A percentile compares a stretch with the other conserved stretches of the same genome.
Evolutionary conservation across 352 stramenopile genomes (phyloP).

Genomic region (Phytophthora aleatoria): DNA sequence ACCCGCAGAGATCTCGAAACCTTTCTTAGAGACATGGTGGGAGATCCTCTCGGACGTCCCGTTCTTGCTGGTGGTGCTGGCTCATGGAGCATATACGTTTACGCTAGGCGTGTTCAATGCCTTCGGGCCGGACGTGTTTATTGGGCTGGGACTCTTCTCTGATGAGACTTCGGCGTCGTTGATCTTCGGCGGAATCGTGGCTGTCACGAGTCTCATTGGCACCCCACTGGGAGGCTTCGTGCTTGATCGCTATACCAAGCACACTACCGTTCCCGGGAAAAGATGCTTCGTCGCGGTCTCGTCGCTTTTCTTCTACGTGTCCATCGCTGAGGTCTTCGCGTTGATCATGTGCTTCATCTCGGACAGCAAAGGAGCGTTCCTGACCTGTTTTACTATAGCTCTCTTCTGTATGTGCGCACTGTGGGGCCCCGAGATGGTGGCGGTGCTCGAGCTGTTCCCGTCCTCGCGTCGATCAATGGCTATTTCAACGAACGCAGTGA

Average conservation of each 20-base stretch:
- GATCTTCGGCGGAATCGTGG: conserved; percentile 74
- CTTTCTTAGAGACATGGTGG: conserved; percentile 43
- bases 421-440: conserved; percentile 65
- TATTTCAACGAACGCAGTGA: conserved; percentile 80
- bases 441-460: conserved; percentile 81
- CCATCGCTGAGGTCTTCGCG: conserved; percentile 46
- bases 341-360: conserved; percentile 50
- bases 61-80: conserved; percentile 75
- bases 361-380: conserved; percentile 45
- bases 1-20: conserved; percentile 13
- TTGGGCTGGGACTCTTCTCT: conserved; percentile 77
- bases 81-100: conserved; percentile 80
- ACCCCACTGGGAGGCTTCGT: conserved; percentile 78
- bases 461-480: conserved; percentile 72
- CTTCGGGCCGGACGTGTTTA: conserved; percentile 82
- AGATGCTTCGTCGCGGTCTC: conserved; percentile 48
- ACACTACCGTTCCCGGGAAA: conserved; percentile 37
- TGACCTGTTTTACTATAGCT: conserved; percentile 55
- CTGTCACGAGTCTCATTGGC: conserved; percentile 73
- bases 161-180: conserved; percentile 69
- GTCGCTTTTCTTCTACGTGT: conserved; percentile 55
- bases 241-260: conserved; percentile 47
- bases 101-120: conserved; percentile 73
- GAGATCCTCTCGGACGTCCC: conserved; percentile 55
- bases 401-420: conserved; percentile 62